phyloP scores from a whole-genome alignment of 2,329 filamentous ascomycete species.

The Pseudogymnoascus sp. region DNA sequence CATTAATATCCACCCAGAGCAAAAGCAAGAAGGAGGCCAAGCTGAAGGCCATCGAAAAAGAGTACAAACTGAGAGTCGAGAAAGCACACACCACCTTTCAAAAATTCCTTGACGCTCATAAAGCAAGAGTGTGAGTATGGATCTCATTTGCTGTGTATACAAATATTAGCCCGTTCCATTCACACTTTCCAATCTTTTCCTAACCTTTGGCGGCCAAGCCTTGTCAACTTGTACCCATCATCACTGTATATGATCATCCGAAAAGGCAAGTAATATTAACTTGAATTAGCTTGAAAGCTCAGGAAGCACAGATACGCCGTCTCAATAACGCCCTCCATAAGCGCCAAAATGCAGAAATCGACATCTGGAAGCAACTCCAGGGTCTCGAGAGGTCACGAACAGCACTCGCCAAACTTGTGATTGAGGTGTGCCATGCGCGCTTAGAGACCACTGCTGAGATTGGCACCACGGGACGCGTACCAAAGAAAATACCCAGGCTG shows the following conservation, averaged over 20 bases:
- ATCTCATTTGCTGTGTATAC: not conserved
- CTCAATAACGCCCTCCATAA: not conserved
- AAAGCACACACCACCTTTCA: constrained; percentile 22
- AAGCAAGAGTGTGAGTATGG: constrained; percentile 22
- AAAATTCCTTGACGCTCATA: constrained; percentile 19
- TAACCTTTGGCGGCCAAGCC: not conserved
- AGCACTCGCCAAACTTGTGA: not conserved
- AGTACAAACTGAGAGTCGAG: constrained; percentile 21
- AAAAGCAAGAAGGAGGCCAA: constrained; percentile 22
- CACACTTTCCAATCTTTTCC: not conserved
- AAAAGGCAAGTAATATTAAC: not conserved
- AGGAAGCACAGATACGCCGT: not conserved
- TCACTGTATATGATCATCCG: not conserved
- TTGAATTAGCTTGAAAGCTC: not conserved
- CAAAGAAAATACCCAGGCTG: not conserved
- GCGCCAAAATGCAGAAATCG: not conserved
- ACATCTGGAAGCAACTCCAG: constrained; percentile 4
- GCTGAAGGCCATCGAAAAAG: constrained; percentile 22
- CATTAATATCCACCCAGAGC: constrained; percentile 15
- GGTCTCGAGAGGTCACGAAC: not conserved
- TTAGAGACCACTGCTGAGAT: not conserved
- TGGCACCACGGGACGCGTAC: not conserved
- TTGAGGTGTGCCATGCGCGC: not conserved
- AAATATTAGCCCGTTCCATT: not conserved
- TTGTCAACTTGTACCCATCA: not conserved